Base-by-base conservation (phyloP, 2,329 filamentous ascomycete genomes). In the Trichocomaceae sp. region DNA sequence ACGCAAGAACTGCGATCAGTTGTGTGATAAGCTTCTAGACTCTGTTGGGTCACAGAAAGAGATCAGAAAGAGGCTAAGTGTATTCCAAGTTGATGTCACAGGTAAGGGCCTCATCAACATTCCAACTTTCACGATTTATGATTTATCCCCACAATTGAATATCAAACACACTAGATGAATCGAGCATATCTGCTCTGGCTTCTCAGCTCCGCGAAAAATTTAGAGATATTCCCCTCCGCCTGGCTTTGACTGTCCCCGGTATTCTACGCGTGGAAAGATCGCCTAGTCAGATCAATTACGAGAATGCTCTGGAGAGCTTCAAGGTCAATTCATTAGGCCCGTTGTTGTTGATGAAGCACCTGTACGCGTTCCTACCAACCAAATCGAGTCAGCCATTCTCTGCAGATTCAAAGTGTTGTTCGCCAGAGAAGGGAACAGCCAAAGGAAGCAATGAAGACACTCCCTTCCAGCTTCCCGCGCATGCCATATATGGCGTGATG, bases 261-360 rank as follows among this genome's bases (percentile, higher is more conserved):
- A 76, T 91, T 37, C 78, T 93, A 10, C 79, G 81, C 61, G 82
- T 88, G 0, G 89, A 95, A 66, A 90, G 86, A 68, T 82, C 83
- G 1, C 86, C 84, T 0, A 62, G 71, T 0, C 84, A 88, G 62
- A 79, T 93, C 55, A 74, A 85, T 56, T 79, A 81, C 56, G 75
- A 75, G 19, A 67, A 76, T 35, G 83, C 86, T 17, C 72, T 87
- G n/a, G 72, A 83, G 46, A 90, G 82, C n/a, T 85, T 90, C 69
- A 77, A 78, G 51, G 81, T 88, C 57, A 95, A 93, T 68, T 78
- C 84, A 0, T 74, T 93, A 2, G 88, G 87, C 0, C 87, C 87
- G 0, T 75, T 93, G 64, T 75, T 93, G 52, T 77, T 92, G 55
- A 80, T 88, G 65, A 93, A 93, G 70, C 83, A 90, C 69, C 88